Conservation (phyloP, 176 grass and related monocot genomes). For the Pontederia paniculata region DNA sequence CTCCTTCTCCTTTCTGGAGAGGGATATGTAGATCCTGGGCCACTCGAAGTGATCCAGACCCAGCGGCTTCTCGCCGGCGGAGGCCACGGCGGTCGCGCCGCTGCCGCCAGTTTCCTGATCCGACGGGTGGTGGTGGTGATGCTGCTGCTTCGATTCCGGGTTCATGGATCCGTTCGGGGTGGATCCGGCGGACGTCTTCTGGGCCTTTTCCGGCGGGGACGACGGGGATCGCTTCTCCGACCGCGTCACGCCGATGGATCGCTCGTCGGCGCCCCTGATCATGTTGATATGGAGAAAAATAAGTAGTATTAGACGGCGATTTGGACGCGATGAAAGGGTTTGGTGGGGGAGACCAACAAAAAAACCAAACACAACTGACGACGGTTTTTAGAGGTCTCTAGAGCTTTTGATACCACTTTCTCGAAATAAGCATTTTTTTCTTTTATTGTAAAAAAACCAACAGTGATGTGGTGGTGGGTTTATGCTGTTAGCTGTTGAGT, state of each 20-base stretch:
- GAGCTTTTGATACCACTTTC: too few relatives aligned
- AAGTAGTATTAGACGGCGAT: not conserved
- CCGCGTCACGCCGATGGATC: not conserved
- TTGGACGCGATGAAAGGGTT: not conserved
- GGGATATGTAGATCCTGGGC: conserved; percentile 56
- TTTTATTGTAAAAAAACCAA: too few relatives aligned
- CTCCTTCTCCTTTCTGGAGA: conserved; percentile 94
- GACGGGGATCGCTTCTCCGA: conserved; percentile 14
- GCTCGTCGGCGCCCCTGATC: conserved; percentile 10
- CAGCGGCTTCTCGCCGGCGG: not conserved
- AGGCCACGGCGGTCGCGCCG: not conserved
- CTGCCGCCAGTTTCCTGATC: not conserved
- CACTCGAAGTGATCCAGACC: conserved; percentile 25
- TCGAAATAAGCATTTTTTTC: too few relatives aligned
- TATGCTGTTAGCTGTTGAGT: too few relatives aligned
- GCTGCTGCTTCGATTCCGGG: not conserved
- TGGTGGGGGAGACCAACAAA: not conserved
- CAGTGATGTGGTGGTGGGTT: too few relatives aligned
- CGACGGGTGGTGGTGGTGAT: not conserved
- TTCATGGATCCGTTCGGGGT: not conserved
- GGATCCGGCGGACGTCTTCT: not conserved
- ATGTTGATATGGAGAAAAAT: not conserved
- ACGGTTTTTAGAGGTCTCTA: too few relatives aligned
- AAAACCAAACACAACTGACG: not conserved
- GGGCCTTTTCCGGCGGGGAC: conserved; percentile 2